Evolutionary conservation across 148 eudicot species (phyloP), one percentile per base, ranked within the genome.

Genomic region (Amaranthus palmeri): DNA sequence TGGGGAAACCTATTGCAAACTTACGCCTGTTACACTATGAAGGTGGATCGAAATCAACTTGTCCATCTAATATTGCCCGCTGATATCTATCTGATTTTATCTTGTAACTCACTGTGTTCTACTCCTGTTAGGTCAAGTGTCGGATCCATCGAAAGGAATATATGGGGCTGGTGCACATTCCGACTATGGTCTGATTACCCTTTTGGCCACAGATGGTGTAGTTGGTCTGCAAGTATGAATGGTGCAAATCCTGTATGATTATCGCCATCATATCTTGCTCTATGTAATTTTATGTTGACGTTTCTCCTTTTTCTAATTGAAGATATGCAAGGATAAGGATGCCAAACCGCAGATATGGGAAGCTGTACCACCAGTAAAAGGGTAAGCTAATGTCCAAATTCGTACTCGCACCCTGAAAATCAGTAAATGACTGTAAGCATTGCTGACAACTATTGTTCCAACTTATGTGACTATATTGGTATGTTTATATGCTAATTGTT

Each of bases 151-250:
- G 17, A 91, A 88, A 71, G 98, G 98, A 83, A 81, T 88, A 74
- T 95, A 69, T 67, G 98, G 96, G 77, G 97, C 98, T 55, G 98
- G 98, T 69, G 97, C 97, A 60, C 98, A 95, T 81, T 81, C 98
- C 80, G 98, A 95, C 76, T 91, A 63, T 67, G 98, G 97, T 72
- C 79, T 95, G 67, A 79, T 95, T 68, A 95, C 97, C 52, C 98
- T 95, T 56, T 78, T 95, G 88, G 96, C 97, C 7, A 95, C 96
- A 66, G 98, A 95, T 78, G 90, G 83, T 76, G 84, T 85, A 79
- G 74, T 17, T 68, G 98, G 93, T 59, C 97, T 95, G 72, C 98
- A 95, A 83, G 98, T 95, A 91, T 71, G 83, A 64, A 73, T 48
- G 63, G 56, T 76, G 70, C 50, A 50, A 75, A 54, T 57, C 36